Conservation (phyloP, 2,329 filamentous ascomycete genomes). For the Albifimbria verrucaria region DNA sequence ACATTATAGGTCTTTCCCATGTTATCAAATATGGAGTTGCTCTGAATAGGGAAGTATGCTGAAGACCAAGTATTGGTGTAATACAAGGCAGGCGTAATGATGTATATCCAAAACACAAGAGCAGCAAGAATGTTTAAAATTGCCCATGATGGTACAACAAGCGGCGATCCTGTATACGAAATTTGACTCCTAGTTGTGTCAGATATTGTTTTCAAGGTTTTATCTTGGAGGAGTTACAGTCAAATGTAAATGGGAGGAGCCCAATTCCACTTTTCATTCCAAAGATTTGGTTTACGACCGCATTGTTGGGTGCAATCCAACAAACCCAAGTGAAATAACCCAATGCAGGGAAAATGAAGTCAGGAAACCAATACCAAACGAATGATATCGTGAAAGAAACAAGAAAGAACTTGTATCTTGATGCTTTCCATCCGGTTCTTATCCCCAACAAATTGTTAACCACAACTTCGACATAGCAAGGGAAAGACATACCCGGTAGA, state of each 20-base stretch:
- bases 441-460: background rate
- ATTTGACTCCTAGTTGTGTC: constrained; percentile 19
- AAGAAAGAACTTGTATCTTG: constrained; percentile 44
- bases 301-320: constrained; percentile 46
- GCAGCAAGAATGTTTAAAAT: constrained; percentile 44
- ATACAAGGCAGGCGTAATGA: constrained; percentile 41
- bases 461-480: background rate
- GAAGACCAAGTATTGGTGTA: constrained; percentile 49
- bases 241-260: constrained; percentile 38
- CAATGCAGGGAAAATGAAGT: constrained; percentile 41
- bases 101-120: constrained; percentile 45
- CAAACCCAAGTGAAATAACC: constrained; percentile 44
- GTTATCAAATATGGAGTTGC: constrained; percentile 52
- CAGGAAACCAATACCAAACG: constrained; percentile 49
- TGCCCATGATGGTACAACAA: constrained; percentile 40
- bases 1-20: constrained; percentile 47
- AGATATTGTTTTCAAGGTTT: background rate
- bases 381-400: constrained; percentile 32
- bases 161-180: constrained; percentile 37
- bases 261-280: constrained; percentile 42
- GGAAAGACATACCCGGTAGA: constrained; percentile 12
- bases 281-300: constrained; percentile 43
- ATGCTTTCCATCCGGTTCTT: constrained; percentile 27
- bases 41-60: constrained; percentile 49
- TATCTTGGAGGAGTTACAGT: constrained; percentile 24